Conservation (phyloP, 306 rosid genomes). For the Prinsepia uniflora region DNA sequence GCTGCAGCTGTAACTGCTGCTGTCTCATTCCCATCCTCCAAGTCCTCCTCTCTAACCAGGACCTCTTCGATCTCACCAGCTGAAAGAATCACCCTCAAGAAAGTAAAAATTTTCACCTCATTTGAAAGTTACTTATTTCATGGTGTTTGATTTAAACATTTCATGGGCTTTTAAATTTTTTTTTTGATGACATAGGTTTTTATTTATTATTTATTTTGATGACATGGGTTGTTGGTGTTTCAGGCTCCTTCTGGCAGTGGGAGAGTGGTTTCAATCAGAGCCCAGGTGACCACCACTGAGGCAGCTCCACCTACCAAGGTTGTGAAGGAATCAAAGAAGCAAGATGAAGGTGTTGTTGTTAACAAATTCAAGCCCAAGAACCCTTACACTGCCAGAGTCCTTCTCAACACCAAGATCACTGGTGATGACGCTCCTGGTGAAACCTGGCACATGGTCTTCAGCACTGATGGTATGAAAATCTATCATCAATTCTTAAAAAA, state of each 20-base stretch:
- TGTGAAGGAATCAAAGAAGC: slow-evolving; percentile 73
- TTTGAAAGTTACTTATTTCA: background rate
- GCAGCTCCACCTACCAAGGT: slow-evolving; percentile 81
- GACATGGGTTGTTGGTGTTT: slow-evolving; percentile 16
- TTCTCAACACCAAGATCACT: slow-evolving; percentile 94
- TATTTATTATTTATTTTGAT: background rate
- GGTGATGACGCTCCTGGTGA: slow-evolving; percentile 99
- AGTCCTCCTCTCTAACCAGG: slow-evolving; percentile 53
- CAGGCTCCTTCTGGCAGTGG: slow-evolving; percentile 55
- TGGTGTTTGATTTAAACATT: background rate
- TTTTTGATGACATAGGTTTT: too few relatives aligned
- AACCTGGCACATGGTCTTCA: slow-evolving; percentile 99
- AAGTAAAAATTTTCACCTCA: slow-evolving; percentile 36
- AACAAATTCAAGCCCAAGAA: slow-evolving; percentile 80
- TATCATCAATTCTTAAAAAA: too few relatives aligned
- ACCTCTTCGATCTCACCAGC: slow-evolving; percentile 44
- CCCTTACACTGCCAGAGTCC: slow-evolving; percentile 71
- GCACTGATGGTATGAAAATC: slow-evolving; percentile 64
- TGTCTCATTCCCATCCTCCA: slow-evolving; percentile 78
- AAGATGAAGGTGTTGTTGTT: slow-evolving; percentile 79
- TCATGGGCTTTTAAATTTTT: background rate
- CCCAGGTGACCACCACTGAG: slow-evolving; percentile 83
- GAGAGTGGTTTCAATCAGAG: slow-evolving; percentile 56
- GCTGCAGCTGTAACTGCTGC: slow-evolving; percentile 87
- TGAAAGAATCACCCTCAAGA: slow-evolving; percentile 56